phyloP scores from a whole-genome alignment of 192 early-diverging fungal genomes.

The Backusella mclennaniae region DNA sequence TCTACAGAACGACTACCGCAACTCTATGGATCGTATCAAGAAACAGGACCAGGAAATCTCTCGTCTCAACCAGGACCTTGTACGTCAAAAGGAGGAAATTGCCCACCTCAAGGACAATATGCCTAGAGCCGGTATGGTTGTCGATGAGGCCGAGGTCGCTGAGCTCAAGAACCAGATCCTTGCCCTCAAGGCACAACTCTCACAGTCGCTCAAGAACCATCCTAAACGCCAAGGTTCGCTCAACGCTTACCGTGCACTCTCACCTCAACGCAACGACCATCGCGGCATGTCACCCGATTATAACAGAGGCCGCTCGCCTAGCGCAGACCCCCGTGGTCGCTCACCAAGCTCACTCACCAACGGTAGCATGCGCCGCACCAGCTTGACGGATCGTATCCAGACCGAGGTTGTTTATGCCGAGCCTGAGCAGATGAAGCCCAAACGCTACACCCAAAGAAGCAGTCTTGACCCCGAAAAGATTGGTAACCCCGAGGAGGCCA shows the following conservation, averaged over 20 bases:
- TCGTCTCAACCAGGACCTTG: conserved; percentile 50
- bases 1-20: conserved; percentile 59
- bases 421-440: conserved; percentile 19
- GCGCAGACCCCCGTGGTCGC: conserved; percentile 32
- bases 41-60: conserved; percentile 65
- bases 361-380: conserved; percentile 12
- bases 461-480: conserved; percentile 7
- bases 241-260: conserved; percentile 17
- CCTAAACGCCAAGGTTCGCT: conserved; percentile 27
- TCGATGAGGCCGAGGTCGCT: conserved; percentile 59
- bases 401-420: conserved; percentile 16
- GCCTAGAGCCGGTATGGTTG: conserved; percentile 18
- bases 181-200: conserved; percentile 69
- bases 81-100: conserved; percentile 63
- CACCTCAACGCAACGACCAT: conserved; percentile 7
- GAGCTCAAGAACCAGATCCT: conserved; percentile 76
- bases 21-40: conserved; percentile 54
- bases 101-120: conserved; percentile 48
- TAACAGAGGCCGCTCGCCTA: conserved; percentile 40
- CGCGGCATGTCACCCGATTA: conserved; percentile 21
- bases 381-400: conserved; percentile 9
- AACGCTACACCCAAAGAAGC: conserved; percentile 1
- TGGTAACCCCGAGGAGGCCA: conserved; percentile 38
- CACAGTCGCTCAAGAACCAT: conserved; percentile 56
- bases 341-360: conserved; percentile 1